Evolutionary conservation across 129 eudicot genomes (phyloP), one percentile per base, ranked within the genome.

Genomic region (Calendula officinalis): DNA sequence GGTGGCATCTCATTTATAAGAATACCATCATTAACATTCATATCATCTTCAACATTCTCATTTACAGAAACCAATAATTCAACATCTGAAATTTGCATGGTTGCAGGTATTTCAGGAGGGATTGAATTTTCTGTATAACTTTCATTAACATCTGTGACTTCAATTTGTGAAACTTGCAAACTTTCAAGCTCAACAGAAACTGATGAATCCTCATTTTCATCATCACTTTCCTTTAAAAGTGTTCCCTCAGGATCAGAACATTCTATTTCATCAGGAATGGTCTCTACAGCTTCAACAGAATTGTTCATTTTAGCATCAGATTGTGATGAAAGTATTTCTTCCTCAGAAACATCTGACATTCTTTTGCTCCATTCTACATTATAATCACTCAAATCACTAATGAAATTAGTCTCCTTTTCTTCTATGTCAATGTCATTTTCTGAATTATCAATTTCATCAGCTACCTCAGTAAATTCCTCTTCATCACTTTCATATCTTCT

Each of bases 321-420:
- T 39, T 44, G 45, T 8, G 47, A 55, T 67, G 61, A 56, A 53
- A 62, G 46, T 34, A 38, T 38, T 43, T 69, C 66, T 36, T 67
- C 77, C 30, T 64, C 49, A 7, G 72, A 55, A 68, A 10, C 27
- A 67, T 74, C 62, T 48, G 47, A 58, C 11, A 44, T 38, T 10
- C 2, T 59, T 51, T 79, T 86, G 34, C 67, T 58, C 8, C 56
- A 67, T 17, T 48, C 59, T 4, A 63, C 68, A 13, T 8, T 13
- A 63, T 49, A 15, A 47, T 73, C 82, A 13, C 53, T 53, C 49
- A 75, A 53, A 68, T 62, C 57, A 9, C 16, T 41, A 13, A 41
- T 38, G 59, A 22, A 56, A 69, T 38, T 49, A 62, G 54, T 74
- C 48, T 47, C 77, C 34, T 62, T 40, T 54, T 79, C 91, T 34